Conservation (phyloP, 2,329 filamentous ascomycete genomes). For the Aureobasidium sp. region DNA sequence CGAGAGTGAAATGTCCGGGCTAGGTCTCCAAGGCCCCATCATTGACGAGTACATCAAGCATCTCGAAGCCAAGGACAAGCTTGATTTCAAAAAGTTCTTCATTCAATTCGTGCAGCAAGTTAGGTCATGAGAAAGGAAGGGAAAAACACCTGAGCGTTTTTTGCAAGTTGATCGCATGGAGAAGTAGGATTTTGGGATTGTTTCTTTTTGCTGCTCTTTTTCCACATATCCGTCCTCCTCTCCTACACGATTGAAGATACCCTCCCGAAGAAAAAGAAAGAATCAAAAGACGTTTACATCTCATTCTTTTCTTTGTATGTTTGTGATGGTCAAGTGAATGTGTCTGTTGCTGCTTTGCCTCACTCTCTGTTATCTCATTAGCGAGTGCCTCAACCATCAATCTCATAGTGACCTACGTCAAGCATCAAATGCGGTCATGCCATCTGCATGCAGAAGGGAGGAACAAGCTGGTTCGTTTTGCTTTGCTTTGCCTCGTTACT, state of each 20-base stretch:
- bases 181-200: neutral
- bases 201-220: neutral
- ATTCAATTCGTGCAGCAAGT: constrained; percentile 32
- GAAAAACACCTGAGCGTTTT: neutral
- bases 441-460: too few species aligned
- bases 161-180: neutral
- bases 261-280: neutral
- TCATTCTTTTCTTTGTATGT: neutral
- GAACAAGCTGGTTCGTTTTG: too few species aligned
- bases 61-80: constrained; percentile 34
- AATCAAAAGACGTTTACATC: neutral
- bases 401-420: too few species aligned
- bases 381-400: too few species aligned
- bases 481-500: too few species aligned
- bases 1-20: constrained; percentile 51
- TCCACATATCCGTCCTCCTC: neutral
- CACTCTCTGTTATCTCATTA: too few species aligned
- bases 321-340: too few species aligned
- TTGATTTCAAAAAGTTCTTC: constrained; percentile 39
- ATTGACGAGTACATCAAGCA: constrained; percentile 57
- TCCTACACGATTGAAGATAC: constrained; percentile 1
- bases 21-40: constrained; percentile 56
- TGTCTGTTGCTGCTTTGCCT: too few species aligned
- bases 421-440: too few species aligned
- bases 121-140: constrained; percentile 14